Conservation (phyloP, 306 rosid genomes). For the Trichosanthes truncata region DNA sequence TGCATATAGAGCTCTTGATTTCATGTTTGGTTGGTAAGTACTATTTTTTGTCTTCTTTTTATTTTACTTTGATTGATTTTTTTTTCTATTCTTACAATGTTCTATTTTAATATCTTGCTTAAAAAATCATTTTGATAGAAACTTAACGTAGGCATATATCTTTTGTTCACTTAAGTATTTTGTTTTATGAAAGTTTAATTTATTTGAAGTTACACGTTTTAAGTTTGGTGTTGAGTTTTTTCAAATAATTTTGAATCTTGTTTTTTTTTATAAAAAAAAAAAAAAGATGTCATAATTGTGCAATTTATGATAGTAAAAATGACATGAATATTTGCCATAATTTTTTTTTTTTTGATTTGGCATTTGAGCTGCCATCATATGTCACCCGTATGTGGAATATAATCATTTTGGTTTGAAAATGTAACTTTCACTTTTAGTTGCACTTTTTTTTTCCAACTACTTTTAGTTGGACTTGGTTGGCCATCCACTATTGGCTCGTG, state of each 20-base stretch:
- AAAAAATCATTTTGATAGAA: no score
- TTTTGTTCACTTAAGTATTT: no score
- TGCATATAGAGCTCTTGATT: constrained; percentile 40
- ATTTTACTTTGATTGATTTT: not conserved
- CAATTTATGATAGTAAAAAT: no score
- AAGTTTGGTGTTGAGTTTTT: no score
- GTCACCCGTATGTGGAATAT: not conserved
- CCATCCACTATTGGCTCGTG: not conserved
- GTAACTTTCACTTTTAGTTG: not conserved
- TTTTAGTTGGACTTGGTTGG: not conserved
- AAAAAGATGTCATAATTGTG: no score
- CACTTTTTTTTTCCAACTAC: not conserved
- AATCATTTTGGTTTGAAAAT: not conserved
- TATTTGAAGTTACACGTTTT: no score
- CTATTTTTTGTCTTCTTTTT: not conserved
- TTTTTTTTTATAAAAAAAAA: no score
- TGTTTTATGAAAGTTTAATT: no score
- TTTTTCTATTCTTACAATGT: no score
- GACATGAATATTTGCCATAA: not conserved
- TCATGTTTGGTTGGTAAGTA: constrained; percentile 57
- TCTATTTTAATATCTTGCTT: no score
- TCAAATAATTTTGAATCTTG: no score
- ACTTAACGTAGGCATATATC: no score
- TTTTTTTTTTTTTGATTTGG: not conserved
- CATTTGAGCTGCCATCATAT: not conserved